Base-by-base conservation (phyloP, 202 grass and related monocot species). In the Setaria viridis region DNA sequence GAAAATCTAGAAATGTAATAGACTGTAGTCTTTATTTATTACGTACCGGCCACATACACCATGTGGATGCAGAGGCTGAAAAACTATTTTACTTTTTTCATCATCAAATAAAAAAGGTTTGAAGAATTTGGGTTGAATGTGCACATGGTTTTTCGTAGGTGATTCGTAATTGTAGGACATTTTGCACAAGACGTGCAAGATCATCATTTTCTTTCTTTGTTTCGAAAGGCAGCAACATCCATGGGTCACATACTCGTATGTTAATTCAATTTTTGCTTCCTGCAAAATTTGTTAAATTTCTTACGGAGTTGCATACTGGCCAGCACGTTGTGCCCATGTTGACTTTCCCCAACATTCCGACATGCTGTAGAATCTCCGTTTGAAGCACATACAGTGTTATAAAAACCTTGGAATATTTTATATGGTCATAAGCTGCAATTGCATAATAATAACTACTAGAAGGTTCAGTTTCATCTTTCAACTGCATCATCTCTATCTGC, bases 301-400 rank as follows among this genome's bases (percentile, higher is more conserved):
- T 59, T 21, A 60, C 11, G 39, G n/a, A 60, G 5, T 8, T 4
- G 20, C 37, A 34, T 43, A 54, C 39, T 41, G 12, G 30, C 21
- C 25, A 46, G 71, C 55, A 71, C 59, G 54, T 12, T 17, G 5
- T 12, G n/a, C 4, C 2, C 21, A 33, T 3, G 35, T 81, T 81
- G 65, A 45, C 79, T 67, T 9, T 41, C 0, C 6, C 25, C 8
- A 16, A 45, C 66, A 71, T 47, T 41, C 39, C 39, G 39, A 41
- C 39, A 41, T 41, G 51, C 69, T 33, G 11, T 3, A 60, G 53
- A 72, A 82, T 82, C 67, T 72, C 67, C 72, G 67, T 72, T 60
- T 19, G 1, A 14, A 58, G 13, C 6, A 7, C 53, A 47, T 47
- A 11, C 1, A 45, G 25, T 25, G 4, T 45, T 5, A 8, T 45